Evolutionary conservation across 2,329 filamentous ascomycete species (phyloP).

Genomic region (Xylaria sp.): DNA sequence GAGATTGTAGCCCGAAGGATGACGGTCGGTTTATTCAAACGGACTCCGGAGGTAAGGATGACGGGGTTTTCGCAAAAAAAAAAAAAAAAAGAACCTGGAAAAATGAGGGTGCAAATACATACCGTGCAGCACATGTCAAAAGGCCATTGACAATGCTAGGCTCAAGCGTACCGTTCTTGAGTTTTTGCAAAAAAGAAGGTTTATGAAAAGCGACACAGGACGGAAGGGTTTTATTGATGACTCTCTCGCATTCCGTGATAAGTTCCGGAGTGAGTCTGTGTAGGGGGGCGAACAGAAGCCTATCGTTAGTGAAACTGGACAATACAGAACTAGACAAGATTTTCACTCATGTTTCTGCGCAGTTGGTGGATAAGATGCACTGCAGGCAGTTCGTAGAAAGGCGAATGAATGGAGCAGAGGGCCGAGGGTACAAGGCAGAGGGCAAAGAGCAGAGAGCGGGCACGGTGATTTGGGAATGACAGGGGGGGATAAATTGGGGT

Average conservation of each 20-base stretch:
- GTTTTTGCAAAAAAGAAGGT: slow-evolving; percentile 69
- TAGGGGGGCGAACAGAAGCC: slow-evolving; percentile 3
- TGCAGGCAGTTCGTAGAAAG: neutral
- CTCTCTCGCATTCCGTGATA: slow-evolving; percentile 68
- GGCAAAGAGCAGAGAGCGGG: slow-evolving; percentile 8
- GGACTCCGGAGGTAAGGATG: slow-evolving; percentile 37
- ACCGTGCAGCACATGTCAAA: slow-evolving; percentile 68
- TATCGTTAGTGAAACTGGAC: slow-evolving; percentile 30
- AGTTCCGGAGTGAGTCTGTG: slow-evolving; percentile 66
- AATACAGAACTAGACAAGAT: slow-evolving; percentile 4
- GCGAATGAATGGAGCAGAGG: slow-evolving; percentile 11
- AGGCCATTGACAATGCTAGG: slow-evolving; percentile 68
- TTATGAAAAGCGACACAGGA: slow-evolving; percentile 73
- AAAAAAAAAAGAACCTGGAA: slow-evolving; percentile 1
- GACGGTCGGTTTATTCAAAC: slow-evolving; percentile 33
- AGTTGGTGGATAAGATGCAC: neutral
- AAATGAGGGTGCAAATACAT: slow-evolving; percentile 49
- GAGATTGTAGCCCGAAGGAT: slow-evolving; percentile 36
- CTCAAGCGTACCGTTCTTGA: slow-evolving; percentile 67
- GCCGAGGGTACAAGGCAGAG: neutral
- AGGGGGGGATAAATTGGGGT: slow-evolving; percentile 32
- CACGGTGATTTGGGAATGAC: slow-evolving; percentile 20
- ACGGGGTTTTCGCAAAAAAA: slow-evolving; percentile 14
- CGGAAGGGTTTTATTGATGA: slow-evolving; percentile 70
- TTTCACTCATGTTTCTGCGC: neutral